Base-by-base conservation (phyloP, 176 grass and related monocot species). In the Hordeum vulgare region DNA sequence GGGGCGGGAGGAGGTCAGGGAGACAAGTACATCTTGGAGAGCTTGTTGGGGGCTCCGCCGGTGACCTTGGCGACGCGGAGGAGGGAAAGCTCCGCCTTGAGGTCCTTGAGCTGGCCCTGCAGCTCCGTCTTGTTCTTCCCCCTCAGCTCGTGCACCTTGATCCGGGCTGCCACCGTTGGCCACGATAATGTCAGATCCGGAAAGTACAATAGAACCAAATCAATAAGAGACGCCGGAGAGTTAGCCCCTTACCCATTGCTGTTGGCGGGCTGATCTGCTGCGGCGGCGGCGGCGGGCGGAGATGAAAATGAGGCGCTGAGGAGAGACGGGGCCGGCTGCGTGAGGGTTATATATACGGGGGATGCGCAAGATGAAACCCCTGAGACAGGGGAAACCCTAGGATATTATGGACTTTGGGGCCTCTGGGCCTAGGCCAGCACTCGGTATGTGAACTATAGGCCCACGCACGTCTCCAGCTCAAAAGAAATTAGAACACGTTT, bases 61-160 rank as follows among this genome's bases (percentile, higher is more conserved):
- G 94, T 97, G 86, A 97, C 94, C 83, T 97, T 97, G 71, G 94
- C 94, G 37, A 97, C 94, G 75, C 94, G 91, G 57, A 97, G 94
- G 15, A 97, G 94, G 84, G 94, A 97, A 14, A 97, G 91, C 86
- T 97, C 94, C 35, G 89, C 65, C 86, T 97, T 97, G 37, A 97
- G 85, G 17, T 97, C 89, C 86, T 91, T 97, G 33, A 97, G 91
- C 84, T 94, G 86, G 11, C 44, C 66, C 35, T 91, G 84, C 11
- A 97, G 91, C 0, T 97, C 94, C 39, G 82, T 20, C 86, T 90
- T 97, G 81, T 35, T 89, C 94, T 97, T 97, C 41, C 71, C 86
- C 9, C 94, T 78, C 11, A 97, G 86, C 91, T 97, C 91, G 89
- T 94, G 91, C 79, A 94, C 91, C 94, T 97, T 97, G 84, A 97